Evolutionary conservation across 305 asterid species (phyloP).

Genomic region (Petunia hybrid): DNA sequence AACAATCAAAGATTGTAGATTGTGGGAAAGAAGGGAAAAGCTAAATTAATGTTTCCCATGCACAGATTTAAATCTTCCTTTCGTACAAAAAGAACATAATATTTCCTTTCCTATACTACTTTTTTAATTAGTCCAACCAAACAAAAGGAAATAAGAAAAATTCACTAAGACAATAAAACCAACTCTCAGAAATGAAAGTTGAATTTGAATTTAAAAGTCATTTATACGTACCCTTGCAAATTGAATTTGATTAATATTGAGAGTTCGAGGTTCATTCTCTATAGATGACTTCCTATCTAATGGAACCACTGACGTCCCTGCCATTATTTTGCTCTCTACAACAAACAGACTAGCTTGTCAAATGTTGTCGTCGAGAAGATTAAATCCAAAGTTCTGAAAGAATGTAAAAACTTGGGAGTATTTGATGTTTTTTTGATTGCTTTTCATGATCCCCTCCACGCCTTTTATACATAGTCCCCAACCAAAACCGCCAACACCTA

Average conservation of each 20-base stretch:
- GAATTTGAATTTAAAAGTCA: neutral
- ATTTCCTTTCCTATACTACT: too few species aligned
- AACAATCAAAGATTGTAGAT: neutral
- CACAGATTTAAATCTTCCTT: too few species aligned
- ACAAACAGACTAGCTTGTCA: neutral
- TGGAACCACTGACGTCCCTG: conserved; percentile 21
- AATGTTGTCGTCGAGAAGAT: neutral
- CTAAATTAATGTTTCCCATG: too few species aligned
- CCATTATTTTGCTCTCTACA: conserved; percentile 20
- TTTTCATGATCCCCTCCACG: neutral
- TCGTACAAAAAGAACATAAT: too few species aligned
- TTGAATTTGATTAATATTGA: conserved; percentile 53
- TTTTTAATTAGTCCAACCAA: too few species aligned
- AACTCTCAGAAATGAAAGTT: too few species aligned
- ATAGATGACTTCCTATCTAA: conserved; percentile 63
- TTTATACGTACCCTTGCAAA: conserved; percentile 53
- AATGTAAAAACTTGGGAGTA: neutral
- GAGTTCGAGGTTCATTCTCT: conserved; percentile 75
- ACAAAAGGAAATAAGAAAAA: neutral
- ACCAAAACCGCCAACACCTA: neutral
- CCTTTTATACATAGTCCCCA: neutral
- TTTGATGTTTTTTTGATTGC: neutral
- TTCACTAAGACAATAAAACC: too few species aligned
- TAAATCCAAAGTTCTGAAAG: neutral
- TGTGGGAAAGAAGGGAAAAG: neutral